Evolutionary conservation across 495 filamentous ascomycete species (phyloP), one percentile per base, ranked within the genome.

Genomic region (Penicillium maclennaniae): DNA sequence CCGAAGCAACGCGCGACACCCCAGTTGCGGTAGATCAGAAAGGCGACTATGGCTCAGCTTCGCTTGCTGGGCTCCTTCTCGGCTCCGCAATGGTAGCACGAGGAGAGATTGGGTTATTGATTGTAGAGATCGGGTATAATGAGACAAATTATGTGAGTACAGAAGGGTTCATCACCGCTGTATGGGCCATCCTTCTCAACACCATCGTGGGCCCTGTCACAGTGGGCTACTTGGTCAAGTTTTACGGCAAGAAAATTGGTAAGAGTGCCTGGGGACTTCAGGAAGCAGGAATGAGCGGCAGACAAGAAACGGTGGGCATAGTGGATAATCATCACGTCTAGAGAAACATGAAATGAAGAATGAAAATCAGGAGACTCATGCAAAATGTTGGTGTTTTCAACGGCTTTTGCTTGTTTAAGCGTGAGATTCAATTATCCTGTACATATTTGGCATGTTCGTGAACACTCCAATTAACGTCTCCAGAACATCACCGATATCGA

Each of bases 21-120:
- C 16, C n/a, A 40, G 17, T 10, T 14, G 31, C 31, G 8, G 6
- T 6, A 16, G 38, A 40, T 2, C 19, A 20, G 2, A 57, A 27
- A 39, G 7, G 4, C 49, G 50, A 57, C 27, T 54, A 20, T 39
- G 53, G 20, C 28, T 28, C 49, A 12, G 54, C 54, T 3, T 80
- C 77, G 50, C 81, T 82, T 4, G 73, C 80, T 1, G 65, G 70
- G 0, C 74, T 84, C 14, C 58, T 88, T n/a, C 47, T 71, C 8
- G 75, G 77, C 5, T 68, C 68, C 25, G 79, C 85, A 0, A 92
- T 91, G 87, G 80, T 86, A 0, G 81, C 87, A 0, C 80, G 87
- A 15, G 88, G 88, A 10, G 88, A 93, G 61, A 91, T 92, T 34
- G 87, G 87, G 0, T 85, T 89, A 39, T 67, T 91, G 20, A 88